These are phyloP conservation scores for Citrus medica DNA, from an alignment of 345 rosid species.

Conservation along the genomic window DNA sequence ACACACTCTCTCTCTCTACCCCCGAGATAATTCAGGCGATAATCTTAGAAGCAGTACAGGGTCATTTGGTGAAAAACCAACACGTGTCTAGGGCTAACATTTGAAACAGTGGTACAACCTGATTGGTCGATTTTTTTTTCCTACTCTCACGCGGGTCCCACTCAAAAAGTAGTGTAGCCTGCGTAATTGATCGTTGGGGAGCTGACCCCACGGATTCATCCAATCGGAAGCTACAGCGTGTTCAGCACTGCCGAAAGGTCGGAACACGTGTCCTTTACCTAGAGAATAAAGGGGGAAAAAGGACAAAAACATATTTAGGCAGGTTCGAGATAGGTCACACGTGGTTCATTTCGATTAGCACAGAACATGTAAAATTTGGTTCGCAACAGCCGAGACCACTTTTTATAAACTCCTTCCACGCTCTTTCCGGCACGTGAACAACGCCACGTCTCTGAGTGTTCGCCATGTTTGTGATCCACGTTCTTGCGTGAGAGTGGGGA, in stretches of 20 bases:
- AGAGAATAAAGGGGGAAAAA: neutral
- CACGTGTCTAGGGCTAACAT: constrained; percentile 18
- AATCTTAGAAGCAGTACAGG: neutral
- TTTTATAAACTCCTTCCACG: neutral
- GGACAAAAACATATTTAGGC: constrained; percentile 5
- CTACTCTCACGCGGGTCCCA: constrained; percentile 3
- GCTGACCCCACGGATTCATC: neutral
- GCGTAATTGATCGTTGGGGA: neutral
- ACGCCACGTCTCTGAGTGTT: no score
- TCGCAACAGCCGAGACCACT: neutral
- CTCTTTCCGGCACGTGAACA: neutral
- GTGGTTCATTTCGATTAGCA: constrained; percentile 19
- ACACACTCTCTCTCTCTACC: neutral
- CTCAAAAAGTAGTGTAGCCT: neutral
- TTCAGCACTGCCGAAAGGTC: constrained; percentile 25
- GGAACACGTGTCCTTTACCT: constrained; percentile 15
- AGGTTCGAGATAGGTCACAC: constrained; percentile 33
- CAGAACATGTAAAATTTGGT: neutral
- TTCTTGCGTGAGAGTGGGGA: neutral
- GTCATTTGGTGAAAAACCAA: neutral
- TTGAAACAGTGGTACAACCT: neutral
- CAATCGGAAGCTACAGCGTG: constrained; percentile 16
- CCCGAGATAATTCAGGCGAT: constrained; percentile 9
- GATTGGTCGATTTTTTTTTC: constrained; percentile 13
- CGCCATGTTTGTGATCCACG: rapidly evolving